Evolutionary conservation across 768 basidiomycete species (phyloP).

Genomic region (Filobasidium floriforme): DNA sequence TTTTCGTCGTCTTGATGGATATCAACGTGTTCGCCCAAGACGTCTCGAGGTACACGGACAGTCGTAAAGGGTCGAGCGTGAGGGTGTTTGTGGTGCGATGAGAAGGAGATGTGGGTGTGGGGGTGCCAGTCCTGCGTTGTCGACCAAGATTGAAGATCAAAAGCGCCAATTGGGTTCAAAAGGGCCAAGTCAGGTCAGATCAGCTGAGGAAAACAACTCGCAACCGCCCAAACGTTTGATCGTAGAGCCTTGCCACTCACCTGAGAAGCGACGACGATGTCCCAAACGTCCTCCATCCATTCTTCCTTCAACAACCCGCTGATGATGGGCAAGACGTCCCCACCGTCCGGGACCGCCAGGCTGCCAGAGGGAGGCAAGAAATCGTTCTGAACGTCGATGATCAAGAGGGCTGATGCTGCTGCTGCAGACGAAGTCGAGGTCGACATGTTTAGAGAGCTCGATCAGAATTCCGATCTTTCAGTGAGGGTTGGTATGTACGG

Average conservation of each 20-base stretch:
- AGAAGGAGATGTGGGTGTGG: constrained; percentile 62
- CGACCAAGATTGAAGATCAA: too few species aligned
- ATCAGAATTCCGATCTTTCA: too few species aligned
- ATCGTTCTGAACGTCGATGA: constrained; percentile 77
- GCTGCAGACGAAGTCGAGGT: background rate
- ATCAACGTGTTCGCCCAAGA: background rate
- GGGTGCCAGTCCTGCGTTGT: constrained; percentile 48
- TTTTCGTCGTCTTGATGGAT: constrained; percentile 37
- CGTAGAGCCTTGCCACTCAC: constrained; percentile 28
- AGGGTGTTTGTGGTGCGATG: constrained; percentile 30
- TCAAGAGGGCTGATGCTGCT: constrained; percentile 51
- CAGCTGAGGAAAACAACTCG: too few species aligned
- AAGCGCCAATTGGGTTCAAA: background rate
- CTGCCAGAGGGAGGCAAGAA: constrained; percentile 62
- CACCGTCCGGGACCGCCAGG: constrained; percentile 61
- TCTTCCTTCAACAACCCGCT: constrained; percentile 52
- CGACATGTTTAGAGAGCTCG: too few species aligned
- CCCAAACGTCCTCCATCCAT: constrained; percentile 26
- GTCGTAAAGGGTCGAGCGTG: constrained; percentile 21
- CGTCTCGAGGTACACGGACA: background rate
- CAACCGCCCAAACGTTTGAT: too few species aligned
- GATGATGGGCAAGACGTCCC: constrained; percentile 55
- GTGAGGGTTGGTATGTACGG: too few species aligned
- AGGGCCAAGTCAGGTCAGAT: too few species aligned
- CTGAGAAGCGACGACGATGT: constrained; percentile 47